Conservation (phyloP, 2,329 filamentous ascomycete species). For the Fusarium phyllophilum region DNA sequence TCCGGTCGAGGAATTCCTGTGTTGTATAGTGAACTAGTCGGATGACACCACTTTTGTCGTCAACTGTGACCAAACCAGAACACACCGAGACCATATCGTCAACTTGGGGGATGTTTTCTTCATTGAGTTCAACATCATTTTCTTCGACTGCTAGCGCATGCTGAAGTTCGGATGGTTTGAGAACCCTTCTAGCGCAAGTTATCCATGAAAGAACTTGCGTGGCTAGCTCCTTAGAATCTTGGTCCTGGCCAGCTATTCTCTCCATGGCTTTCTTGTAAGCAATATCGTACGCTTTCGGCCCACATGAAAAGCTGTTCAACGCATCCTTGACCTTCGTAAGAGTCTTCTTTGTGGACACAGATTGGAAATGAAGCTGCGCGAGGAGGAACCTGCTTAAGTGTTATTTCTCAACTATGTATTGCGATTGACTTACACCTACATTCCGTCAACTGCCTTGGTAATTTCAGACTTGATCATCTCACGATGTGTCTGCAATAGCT, state of each 20-base stretch:
- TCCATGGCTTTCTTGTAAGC: not conserved
- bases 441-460: fast-evolving
- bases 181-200: fast-evolving
- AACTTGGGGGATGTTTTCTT: fast-evolving
- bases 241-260: fast-evolving
- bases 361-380: fast-evolving
- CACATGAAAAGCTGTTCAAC: fast-evolving
- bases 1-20: not conserved
- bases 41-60: not conserved
- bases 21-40: not conserved
- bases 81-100: not conserved
- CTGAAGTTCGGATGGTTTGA: fast-evolving
- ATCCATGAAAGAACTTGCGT: not conserved
- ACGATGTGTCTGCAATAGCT: fast-evolving
- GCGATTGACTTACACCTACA: fast-evolving
- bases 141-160: not conserved
- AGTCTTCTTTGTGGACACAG: fast-evolving
- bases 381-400: not conserved
- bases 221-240: not conserved
- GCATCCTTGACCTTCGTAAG: not conserved
- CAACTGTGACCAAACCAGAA: not conserved
- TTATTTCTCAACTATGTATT: not conserved
- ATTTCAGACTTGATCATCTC: not conserved
- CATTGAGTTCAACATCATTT: fast-evolving
- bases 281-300: not conserved